phyloP scores from a whole-genome alignment of 1,284 basidiomycete species.

The Cutaneotrichosporon sp. region DNA sequence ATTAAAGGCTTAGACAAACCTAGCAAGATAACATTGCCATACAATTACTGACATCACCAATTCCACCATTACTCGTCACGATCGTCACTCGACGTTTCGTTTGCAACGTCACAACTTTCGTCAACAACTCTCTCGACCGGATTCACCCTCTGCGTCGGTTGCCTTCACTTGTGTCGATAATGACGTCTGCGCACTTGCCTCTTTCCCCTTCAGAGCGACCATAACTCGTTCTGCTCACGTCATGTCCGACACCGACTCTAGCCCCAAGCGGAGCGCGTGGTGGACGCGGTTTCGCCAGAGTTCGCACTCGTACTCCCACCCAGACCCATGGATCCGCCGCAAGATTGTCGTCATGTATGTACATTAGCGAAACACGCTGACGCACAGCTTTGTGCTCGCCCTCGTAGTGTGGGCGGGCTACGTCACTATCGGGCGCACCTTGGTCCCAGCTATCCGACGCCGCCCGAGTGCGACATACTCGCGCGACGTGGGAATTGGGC shows the following conservation, averaged over 20 bases:
- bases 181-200: background rate
- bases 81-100: background rate
- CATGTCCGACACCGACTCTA: background rate
- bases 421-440: conserved; percentile 68
- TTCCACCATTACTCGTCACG: background rate
- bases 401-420: conserved; percentile 57
- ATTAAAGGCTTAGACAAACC: too few species aligned
- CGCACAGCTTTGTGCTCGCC: conserved; percentile 36
- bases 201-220: background rate
- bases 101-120: background rate
- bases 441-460: conserved; percentile 62
- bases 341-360: conserved; percentile 38
- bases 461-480: conserved; percentile 55
- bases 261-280: background rate
- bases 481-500: conserved; percentile 59
- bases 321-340: conserved; percentile 31
- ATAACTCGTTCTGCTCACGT: background rate
- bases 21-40: too few species aligned
- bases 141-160: background rate
- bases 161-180: background rate
- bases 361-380: background rate
- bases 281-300: background rate
- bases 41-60: too few species aligned
- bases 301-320: background rate
- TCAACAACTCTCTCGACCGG: background rate